phyloP scores from a whole-genome alignment of 345 rosid species.

The Acer negundo region DNA sequence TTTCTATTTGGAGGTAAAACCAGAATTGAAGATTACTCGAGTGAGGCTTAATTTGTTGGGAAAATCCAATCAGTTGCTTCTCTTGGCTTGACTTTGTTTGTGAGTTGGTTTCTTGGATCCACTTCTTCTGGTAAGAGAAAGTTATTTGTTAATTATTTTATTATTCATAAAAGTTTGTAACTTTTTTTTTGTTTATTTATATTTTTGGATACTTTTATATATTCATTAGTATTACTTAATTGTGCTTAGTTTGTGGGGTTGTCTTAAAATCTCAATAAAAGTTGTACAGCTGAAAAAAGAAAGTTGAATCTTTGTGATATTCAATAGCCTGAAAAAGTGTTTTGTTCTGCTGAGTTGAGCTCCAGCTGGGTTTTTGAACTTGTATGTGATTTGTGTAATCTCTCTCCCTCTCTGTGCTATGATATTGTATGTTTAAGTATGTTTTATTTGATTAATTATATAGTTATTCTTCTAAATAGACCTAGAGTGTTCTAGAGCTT shows the following conservation, averaged over 20 bases:
- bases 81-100: conserved; percentile 6
- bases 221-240: conserved; percentile 19
- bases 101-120: conserved; percentile 30
- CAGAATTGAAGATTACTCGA: background rate
- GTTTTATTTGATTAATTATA: background rate
- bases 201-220: conserved; percentile 7
- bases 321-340: background rate
- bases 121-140: conserved; percentile 37
- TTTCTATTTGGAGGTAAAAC: background rate
- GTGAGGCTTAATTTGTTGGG: conserved; percentile 16
- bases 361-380: background rate
- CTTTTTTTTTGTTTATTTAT: conserved; percentile 23
- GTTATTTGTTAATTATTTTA: conserved; percentile 12
- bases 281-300: conserved; percentile 8
- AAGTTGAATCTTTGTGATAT: background rate
- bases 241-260: conserved; percentile 20
- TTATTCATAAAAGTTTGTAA: conserved; percentile 29
- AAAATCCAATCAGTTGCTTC: conserved; percentile 6
- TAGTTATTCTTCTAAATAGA: background rate
- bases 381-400: conserved; percentile 13
- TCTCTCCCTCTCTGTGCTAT: conserved; percentile 1
- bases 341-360: conserved; percentile 15
- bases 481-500: background rate
- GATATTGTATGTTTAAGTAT: background rate
- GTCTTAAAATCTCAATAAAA: conserved; percentile 19